Evolutionary conservation across 83 land plant species (phyloP).

Genomic region (Picea mariana): DNA sequence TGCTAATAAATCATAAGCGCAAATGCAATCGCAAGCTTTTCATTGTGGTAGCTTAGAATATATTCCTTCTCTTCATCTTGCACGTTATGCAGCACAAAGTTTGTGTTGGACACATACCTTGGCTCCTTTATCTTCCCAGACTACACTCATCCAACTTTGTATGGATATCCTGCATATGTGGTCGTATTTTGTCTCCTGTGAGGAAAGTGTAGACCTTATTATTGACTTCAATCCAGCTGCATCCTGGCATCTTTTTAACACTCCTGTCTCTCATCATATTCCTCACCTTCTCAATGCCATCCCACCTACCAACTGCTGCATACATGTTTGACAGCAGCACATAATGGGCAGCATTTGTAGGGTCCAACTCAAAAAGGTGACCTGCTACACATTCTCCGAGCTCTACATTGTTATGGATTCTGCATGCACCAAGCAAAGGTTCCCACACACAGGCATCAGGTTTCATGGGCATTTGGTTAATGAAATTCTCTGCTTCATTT

Average conservation of each 20-base stretch:
- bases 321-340: slow-evolving; percentile 32
- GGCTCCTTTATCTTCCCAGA: neutral
- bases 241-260: slow-evolving; percentile 27
- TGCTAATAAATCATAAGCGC: too few relatives aligned
- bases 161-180: neutral
- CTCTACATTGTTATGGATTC: slow-evolving; percentile 36
- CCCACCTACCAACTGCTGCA: slow-evolving; percentile 21
- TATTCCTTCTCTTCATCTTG: slow-evolving; percentile 12
- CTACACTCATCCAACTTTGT: neutral
- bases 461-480: slow-evolving; percentile 42
- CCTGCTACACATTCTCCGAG: slow-evolving; percentile 28
- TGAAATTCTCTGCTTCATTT: slow-evolving; percentile 39
- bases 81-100: slow-evolving; percentile 11
- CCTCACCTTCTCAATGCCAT: slow-evolving; percentile 21
- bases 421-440: slow-evolving; percentile 45
- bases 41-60: neutral
- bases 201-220: slow-evolving; percentile 21
- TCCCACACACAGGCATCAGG: slow-evolving; percentile 50
- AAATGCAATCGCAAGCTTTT: slow-evolving; percentile 4
- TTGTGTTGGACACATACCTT: neutral
- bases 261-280: slow-evolving; percentile 22
- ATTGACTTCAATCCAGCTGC: slow-evolving; percentile 28
- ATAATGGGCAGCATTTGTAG: slow-evolving; percentile 37
- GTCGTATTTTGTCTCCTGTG: slow-evolving; percentile 18
- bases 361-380: slow-evolving; percentile 36